Base-by-base conservation (phyloP, 2,329 filamentous ascomycete species). In the Paecilomyces dactylethromorphus region DNA sequence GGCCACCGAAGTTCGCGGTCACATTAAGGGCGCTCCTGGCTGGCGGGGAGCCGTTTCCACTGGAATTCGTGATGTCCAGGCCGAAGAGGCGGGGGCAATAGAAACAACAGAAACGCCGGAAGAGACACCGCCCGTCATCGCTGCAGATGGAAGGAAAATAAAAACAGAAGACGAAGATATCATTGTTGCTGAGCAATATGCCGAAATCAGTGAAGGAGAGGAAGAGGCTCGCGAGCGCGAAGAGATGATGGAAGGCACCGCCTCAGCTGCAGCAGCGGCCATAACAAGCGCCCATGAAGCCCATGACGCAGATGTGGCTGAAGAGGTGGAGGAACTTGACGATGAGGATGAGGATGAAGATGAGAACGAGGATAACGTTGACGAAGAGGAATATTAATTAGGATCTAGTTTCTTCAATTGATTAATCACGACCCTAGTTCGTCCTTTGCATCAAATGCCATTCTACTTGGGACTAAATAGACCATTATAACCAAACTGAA, bases 1-100 rank as follows among this genome's bases (percentile, higher is more conserved):
- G 55, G 71, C 72, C 50, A 71, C 72, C 26, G 74, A 77, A 59
- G 62, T 77, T 21, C 59, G 75, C 55, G 63, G 69, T 29, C 66
- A 65, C 50, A 69, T 76, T 51, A 73, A 71, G 58, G 66, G 68
- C 12, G 64, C 70, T 53, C 63, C 68, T 13, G 56, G 61, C 50
- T 74, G 71, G 71, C 66, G 61, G 60, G 64, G 61, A 54, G 54
- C n/a, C 60, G 54, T 32, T 11, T 35, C 39, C 26, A 32, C 51
- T 35, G 54, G 33, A 18, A 55, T 55, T 45, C 55, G 56, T 53
- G 33, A 33, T 54, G 31, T 13, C 12, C n/a, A 3, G 22, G 3
- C 24, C 15, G 5, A 18, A 24, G 33, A 18, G n/a, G 13, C 7
- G 54, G 35, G 21, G n/a, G 49, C 22, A 24, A 33, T 10, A 29